Percentiles rank a stretch among this genome's conserved stretches.
These are phyloP conservation scores for Aurantiochytrium sp. DNA, from an alignment of 108 stramenopile species.

Conservation along the genomic window DNA sequence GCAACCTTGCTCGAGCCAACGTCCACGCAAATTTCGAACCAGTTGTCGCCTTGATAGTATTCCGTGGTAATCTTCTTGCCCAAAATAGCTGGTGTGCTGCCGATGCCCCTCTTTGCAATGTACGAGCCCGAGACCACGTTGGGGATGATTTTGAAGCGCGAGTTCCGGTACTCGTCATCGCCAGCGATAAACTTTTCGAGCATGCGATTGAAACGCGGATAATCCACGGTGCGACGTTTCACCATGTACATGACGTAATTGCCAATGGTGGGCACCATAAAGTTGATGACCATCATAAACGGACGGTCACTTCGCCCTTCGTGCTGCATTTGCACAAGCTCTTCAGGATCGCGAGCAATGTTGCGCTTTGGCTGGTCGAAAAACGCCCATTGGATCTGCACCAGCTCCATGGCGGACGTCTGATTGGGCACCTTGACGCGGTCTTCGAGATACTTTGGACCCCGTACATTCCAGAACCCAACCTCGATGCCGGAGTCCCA, in stretches of 20 bases:
- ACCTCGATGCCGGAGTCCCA: slow-evolving; percentile 6
- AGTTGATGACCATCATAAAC: not conserved
- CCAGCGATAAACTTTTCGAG: not conserved
- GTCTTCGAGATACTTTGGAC: not conserved
- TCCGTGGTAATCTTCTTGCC: not conserved
- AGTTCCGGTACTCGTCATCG: not conserved
- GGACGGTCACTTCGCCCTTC: not conserved
- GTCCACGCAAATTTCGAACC: not conserved
- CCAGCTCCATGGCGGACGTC: not conserved
- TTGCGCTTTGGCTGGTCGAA: slow-evolving; percentile 7
- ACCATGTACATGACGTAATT: not conserved
- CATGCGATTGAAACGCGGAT: not conserved
- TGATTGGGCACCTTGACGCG: not conserved
- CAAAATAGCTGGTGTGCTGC: not conserved
- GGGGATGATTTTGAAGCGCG: not conserved
- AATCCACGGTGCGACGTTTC: not conserved
- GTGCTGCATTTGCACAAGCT: slow-evolving; percentile 14
- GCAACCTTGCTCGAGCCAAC: not conserved
- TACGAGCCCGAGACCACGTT: not conserved
- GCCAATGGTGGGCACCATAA: slow-evolving; percentile 16
- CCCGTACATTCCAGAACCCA: not conserved
- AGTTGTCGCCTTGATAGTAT: not conserved
- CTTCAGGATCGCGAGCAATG: not conserved
- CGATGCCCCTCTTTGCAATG: not conserved
- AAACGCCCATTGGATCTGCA: slow-evolving; percentile 5